Conservation (phyloP, 345 rosid genomes). For the Rhizophora mangle region DNA sequence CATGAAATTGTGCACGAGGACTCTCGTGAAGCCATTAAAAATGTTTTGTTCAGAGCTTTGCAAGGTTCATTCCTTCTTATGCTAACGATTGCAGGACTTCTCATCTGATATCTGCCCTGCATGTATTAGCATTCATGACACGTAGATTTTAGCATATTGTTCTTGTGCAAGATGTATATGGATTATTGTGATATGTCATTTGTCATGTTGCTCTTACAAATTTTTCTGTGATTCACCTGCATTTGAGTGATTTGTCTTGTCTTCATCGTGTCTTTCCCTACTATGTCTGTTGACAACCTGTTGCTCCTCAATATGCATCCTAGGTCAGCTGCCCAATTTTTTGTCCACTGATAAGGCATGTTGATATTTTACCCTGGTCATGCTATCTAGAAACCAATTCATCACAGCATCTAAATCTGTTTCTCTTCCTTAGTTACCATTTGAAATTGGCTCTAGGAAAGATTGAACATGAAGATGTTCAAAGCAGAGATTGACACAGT, state of each 20-base stretch:
- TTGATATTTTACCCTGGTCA: too few relatives aligned
- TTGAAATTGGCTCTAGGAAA: not conserved
- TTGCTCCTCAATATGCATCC: too few relatives aligned
- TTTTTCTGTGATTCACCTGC: not conserved
- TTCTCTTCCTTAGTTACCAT: not conserved
- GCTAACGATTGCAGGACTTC: not conserved
- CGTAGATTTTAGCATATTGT: not conserved
- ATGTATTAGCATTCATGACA: not conserved
- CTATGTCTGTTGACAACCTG: too few relatives aligned
- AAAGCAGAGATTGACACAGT: not conserved
- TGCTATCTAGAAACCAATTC: too few relatives aligned
- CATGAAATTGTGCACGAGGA: slow-evolving; percentile 63
- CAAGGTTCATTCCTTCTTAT: slow-evolving; percentile 41
- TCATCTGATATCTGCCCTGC: not conserved
- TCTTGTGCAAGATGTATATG: too few relatives aligned
- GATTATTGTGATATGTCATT: too few relatives aligned
- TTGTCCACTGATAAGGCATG: too few relatives aligned
- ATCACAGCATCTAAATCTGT: not conserved
- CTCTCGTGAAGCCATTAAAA: slow-evolving; percentile 43
- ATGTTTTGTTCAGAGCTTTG: slow-evolving; percentile 56
- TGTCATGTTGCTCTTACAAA: too few relatives aligned
- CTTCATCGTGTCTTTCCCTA: too few relatives aligned
- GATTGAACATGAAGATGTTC: not conserved
- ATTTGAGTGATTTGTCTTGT: not conserved
- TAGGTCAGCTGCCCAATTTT: too few relatives aligned